These are phyloP conservation scores for Oryza longistaminata DNA, from an alignment of 176 grass and related monocot genomes.

Conservation along the genomic window DNA sequence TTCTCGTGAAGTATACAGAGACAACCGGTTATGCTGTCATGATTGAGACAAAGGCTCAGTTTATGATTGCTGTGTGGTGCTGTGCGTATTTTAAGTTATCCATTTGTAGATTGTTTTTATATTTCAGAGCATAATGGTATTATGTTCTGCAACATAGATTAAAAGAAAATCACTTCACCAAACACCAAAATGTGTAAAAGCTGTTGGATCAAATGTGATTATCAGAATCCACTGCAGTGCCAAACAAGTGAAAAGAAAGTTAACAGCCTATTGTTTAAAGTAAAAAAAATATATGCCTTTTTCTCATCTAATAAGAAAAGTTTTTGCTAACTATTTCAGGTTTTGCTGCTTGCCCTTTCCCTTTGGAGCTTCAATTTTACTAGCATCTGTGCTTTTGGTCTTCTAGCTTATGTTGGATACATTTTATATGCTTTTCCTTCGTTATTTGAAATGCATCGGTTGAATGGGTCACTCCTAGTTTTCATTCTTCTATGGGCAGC, in stretches of 20 bases:
- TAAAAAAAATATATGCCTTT: background rate
- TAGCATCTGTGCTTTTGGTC: conserved; percentile 95
- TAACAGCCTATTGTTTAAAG: background rate
- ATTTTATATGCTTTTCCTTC: conserved; percentile 95
- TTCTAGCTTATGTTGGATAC: conserved; percentile 96
- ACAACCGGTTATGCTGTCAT: no score
- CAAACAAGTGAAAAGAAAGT: background rate
- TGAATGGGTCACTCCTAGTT: conserved; percentile 92
- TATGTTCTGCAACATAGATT: background rate
- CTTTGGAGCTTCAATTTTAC: conserved; percentile 95
- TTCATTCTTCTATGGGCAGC: conserved; percentile 94
- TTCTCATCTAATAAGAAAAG: conserved; percentile 6
- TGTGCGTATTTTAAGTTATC: background rate
- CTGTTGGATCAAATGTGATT: background rate
- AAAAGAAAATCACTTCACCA: background rate
- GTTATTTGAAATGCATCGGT: conserved; percentile 85
- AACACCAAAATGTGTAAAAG: background rate
- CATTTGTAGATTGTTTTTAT: background rate
- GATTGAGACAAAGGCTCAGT: no score
- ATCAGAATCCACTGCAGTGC: background rate
- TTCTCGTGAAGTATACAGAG: no score
- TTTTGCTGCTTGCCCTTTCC: conserved; percentile 84
- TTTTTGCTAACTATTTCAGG: conserved; percentile 53
- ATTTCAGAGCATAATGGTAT: background rate
- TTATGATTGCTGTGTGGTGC: no score